These are phyloP conservation scores for Tricholoma saponaceum DNA, from an alignment of 768 basidiomycete species.

Conservation along the genomic window DNA sequence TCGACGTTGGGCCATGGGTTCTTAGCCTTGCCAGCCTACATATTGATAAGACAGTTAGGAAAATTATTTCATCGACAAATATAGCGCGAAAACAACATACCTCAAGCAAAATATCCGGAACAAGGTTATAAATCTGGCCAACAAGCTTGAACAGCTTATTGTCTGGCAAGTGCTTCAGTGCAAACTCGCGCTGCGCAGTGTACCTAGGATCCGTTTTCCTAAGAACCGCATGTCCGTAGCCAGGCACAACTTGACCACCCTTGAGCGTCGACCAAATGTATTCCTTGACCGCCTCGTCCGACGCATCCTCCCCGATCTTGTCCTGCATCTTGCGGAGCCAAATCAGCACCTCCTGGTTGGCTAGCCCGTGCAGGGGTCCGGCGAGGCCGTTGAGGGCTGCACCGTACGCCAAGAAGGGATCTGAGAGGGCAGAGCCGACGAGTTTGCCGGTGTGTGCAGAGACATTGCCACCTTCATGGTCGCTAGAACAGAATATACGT, in stretches of 20 bases:
- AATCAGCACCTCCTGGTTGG: conserved; percentile 94
- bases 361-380: conserved; percentile 93
- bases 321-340: conserved; percentile 94
- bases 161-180: conserved; percentile 76
- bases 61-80: not conserved
- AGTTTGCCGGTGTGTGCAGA: conserved; percentile 93
- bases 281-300: conserved; percentile 85
- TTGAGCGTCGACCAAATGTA: conserved; percentile 96
- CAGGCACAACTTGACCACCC: conserved; percentile 90
- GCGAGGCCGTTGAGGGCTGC: conserved; percentile 96
- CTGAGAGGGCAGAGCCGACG: conserved; percentile 92
- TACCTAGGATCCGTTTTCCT: conserved; percentile 93
- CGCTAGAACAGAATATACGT: conserved; percentile 36
- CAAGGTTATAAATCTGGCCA: conserved; percentile 81
- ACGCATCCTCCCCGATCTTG: conserved; percentile 80
- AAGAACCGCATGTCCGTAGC: conserved; percentile 84
- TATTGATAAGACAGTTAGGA: conserved; percentile 3
- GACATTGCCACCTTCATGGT: conserved; percentile 98
- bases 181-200: conserved; percentile 87
- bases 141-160: conserved; percentile 96
- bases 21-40: conserved; percentile 84
- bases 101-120: conserved; percentile 87
- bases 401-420: conserved; percentile 93
- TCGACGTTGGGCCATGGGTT: conserved; percentile 98
- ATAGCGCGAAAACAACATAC: conserved; percentile 25